These are phyloP conservation scores for Mucor sp. DNA, from an alignment of 371 early-diverging fungal genomes.

Conservation along the genomic window DNA sequence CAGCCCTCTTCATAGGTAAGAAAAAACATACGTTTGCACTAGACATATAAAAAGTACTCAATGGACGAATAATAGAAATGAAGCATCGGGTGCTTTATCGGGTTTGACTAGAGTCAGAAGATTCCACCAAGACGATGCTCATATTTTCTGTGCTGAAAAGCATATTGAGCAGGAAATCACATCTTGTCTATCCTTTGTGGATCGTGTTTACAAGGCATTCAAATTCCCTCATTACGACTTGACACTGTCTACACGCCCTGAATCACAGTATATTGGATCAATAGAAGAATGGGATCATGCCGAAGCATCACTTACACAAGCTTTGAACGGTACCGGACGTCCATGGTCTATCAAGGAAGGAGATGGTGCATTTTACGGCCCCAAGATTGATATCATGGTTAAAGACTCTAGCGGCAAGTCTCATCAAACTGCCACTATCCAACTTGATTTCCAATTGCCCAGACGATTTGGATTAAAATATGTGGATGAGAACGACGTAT, in stretches of 20 bases:
- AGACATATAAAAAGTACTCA: background rate
- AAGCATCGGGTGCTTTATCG: constrained; percentile 90
- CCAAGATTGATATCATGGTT: constrained; percentile 99
- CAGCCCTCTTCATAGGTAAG: constrained; percentile 87
- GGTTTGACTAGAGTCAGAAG: constrained; percentile 94
- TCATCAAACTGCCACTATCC: constrained; percentile 99
- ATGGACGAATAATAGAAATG: constrained; percentile 63
- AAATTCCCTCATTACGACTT: constrained; percentile 82
- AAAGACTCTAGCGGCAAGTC: constrained; percentile 92
- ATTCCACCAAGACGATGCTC: constrained; percentile 99
- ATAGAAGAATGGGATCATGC: constrained; percentile 94
- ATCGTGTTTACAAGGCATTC: constrained; percentile 85
- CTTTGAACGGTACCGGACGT: constrained; percentile 77
- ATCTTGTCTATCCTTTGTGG: constrained; percentile 84
- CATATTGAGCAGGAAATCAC: constrained; percentile 84
- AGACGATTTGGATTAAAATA: constrained; percentile 87
- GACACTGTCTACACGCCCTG: constrained; percentile 96
- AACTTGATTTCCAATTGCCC: constrained; percentile 97
- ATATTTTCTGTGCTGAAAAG: constrained; percentile 88
- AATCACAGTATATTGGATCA: constrained; percentile 89
- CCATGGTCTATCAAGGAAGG: constrained; percentile 95
- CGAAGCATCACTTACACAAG: constrained; percentile 80
- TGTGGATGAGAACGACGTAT: constrained; percentile 54
- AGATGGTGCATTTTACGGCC: constrained; percentile 99
- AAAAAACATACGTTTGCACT: background rate